Conservation (phyloP, 805 yeast genomes). For the Debaryomyces castellii region DNA sequence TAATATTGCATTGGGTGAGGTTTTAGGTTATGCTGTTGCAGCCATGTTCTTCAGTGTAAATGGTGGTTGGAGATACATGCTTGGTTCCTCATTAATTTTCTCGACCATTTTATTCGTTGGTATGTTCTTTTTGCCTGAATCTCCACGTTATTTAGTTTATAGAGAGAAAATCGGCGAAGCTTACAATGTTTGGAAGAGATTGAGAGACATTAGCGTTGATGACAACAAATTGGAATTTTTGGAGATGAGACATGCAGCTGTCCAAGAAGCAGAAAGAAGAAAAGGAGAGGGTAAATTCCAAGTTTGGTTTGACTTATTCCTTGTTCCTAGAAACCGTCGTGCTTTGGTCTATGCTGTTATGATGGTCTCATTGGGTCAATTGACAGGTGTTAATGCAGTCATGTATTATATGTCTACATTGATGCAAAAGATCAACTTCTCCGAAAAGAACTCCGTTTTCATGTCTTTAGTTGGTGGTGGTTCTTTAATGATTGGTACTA, state of each 20-base stretch:
- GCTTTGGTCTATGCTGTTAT: slow-evolving; percentile 56
- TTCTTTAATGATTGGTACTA: slow-evolving; percentile 58
- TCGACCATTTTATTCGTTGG: slow-evolving; percentile 53
- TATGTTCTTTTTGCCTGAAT: slow-evolving; percentile 56
- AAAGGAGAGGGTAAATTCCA: slow-evolving; percentile 34
- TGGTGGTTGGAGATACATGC: slow-evolving; percentile 66
- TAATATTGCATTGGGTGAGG: slow-evolving; percentile 66
- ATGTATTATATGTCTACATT: slow-evolving; percentile 64
- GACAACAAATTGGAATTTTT: slow-evolving; percentile 52
- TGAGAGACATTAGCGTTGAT: slow-evolving; percentile 47
- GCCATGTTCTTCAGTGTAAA: slow-evolving; percentile 57
- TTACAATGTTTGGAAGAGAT: slow-evolving; percentile 53
- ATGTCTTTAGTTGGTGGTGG: slow-evolving; percentile 75
- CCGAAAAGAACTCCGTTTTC: slow-evolving; percentile 50
- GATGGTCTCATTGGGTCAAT: slow-evolving; percentile 61
- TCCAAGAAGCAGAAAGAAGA: slow-evolving; percentile 42
- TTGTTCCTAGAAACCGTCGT: slow-evolving; percentile 58
- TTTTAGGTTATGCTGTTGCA: slow-evolving; percentile 61
- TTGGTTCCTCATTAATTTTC: slow-evolving; percentile 61
- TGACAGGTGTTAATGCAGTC: slow-evolving; percentile 68
- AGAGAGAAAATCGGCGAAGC: slow-evolving; percentile 54
- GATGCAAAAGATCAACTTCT: slow-evolving; percentile 56
- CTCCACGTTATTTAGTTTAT: slow-evolving; percentile 59
- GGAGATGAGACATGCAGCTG: slow-evolving; percentile 55
- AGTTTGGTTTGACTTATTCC: slow-evolving; percentile 51